phyloP scores from a whole-genome alignment of 768 basidiomycete species.

The Daedaleopsis nitida region DNA sequence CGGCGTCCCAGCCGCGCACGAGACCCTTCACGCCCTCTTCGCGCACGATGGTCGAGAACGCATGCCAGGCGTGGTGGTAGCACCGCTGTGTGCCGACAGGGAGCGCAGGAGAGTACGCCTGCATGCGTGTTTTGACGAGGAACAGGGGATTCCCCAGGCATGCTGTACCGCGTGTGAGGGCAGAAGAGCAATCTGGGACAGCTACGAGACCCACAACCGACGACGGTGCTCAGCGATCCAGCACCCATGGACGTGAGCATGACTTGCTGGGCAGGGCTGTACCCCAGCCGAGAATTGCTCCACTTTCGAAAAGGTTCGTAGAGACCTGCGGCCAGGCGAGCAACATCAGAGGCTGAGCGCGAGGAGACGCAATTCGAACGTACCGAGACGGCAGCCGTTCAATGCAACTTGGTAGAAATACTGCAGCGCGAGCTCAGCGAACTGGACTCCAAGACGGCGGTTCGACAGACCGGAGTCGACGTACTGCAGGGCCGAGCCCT shows the following conservation, averaged over 20 bases:
- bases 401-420: constrained; percentile 92
- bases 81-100: constrained; percentile 94
- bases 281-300: constrained; percentile 71
- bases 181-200: too few relatives aligned
- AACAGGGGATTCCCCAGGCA: constrained; percentile 86
- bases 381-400: constrained; percentile 90
- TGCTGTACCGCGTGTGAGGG: constrained; percentile 44
- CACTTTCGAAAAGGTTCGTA: constrained; percentile 87
- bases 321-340: constrained; percentile 78
- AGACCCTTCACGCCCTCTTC: constrained; percentile 81
- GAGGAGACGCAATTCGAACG: too few relatives aligned
- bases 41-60: constrained; percentile 74
- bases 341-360: too few relatives aligned
- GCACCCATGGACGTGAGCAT: constrained; percentile 79
- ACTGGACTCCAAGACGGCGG: not conserved
- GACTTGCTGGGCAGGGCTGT: constrained; percentile 62
- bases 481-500: constrained; percentile 86
- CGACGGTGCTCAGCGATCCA: constrained; percentile 86
- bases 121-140: constrained; percentile 97
- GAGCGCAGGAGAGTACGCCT: constrained; percentile 94
- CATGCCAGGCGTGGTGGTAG: constrained; percentile 84
- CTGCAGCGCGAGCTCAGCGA: constrained; percentile 39
- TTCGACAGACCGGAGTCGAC: constrained; percentile 31
- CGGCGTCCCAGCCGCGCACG: constrained; percentile 89
- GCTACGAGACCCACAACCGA: constrained; percentile 65